A percentile compares a stretch with the other conserved stretches of the same genome.
Conservation (phyloP, 176 grass and related monocot species). For the Carex littledalei region DNA sequence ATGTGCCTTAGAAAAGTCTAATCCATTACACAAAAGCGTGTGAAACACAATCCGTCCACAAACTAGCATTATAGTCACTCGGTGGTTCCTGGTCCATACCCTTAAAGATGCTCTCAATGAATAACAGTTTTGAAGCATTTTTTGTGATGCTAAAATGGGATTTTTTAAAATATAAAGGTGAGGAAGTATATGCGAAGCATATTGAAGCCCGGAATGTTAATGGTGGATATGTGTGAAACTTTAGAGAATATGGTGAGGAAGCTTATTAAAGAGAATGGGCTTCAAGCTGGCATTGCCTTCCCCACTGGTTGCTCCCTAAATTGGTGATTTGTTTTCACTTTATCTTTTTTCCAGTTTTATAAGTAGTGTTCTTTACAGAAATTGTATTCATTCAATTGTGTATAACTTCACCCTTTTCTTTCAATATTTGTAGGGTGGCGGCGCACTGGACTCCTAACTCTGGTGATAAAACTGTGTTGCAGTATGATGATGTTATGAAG, state of each 20-base stretch:
- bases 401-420: neutral
- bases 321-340: slow-evolving; percentile 28
- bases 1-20: too few relatives aligned
- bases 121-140: neutral
- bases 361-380: neutral
- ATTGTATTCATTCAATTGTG: neutral
- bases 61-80: too few relatives aligned
- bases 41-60: too few relatives aligned
- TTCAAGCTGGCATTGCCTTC: slow-evolving; percentile 55
- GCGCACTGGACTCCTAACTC: slow-evolving; percentile 98
- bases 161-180: slow-evolving; percentile 43
- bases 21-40: too few relatives aligned
- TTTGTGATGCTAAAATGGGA: neutral
- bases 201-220: slow-evolving; percentile 93
- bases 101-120: neutral
- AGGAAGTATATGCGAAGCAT: slow-evolving; percentile 91
- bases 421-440: slow-evolving; percentile 62
- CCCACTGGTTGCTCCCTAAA: slow-evolving; percentile 52
- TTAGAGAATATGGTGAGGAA: slow-evolving; percentile 44
- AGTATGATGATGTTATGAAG: slow-evolving; percentile 99
- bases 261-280: slow-evolving; percentile 40
- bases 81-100: too few relatives aligned
- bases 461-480: slow-evolving; percentile 90
- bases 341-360: neutral
- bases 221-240: slow-evolving; percentile 80